A percentile compares a stretch with the other conserved stretches of the same genome.
Conservation (phyloP, 345 rosid genomes). For the Salix arbutifolia region DNA sequence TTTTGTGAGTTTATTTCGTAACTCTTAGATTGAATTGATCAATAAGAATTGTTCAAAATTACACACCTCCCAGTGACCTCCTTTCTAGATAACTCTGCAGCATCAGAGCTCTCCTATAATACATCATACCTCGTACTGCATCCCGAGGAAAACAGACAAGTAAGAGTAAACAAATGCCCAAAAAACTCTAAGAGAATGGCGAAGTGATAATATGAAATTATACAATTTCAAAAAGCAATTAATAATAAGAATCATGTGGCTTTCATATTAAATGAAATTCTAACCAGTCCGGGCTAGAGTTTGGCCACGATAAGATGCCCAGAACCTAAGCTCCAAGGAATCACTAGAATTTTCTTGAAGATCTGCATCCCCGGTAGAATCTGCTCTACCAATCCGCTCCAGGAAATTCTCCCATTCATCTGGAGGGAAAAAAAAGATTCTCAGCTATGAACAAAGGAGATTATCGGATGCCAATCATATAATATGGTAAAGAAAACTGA, state of each 20-base stretch:
- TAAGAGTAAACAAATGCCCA: conserved; percentile 14
- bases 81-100: conserved; percentile 86
- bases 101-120: conserved; percentile 96
- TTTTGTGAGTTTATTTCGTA: conserved; percentile 17
- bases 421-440: conserved; percentile 18
- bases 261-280: conserved; percentile 13
- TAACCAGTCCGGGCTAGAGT: conserved; percentile 94
- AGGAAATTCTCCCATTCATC: conserved; percentile 99
- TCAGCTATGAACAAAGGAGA: conserved; percentile 10
- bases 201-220: conserved; percentile 2
- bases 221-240: not conserved
- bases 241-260: not conserved
- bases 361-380: conserved; percentile 62
- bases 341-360: conserved; percentile 72
- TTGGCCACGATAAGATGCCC: conserved; percentile 97
- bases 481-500: not conserved
- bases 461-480: not conserved
- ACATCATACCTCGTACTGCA: conserved; percentile 99
- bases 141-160: conserved; percentile 20
- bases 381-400: conserved; percentile 81
- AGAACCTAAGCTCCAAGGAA: conserved; percentile 91
- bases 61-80: conserved; percentile 71
- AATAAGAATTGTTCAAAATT: conserved; percentile 3
- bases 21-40: not conserved
- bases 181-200: conserved; percentile 11